Base-by-base conservation (phyloP, 1,284 basidiomycete species). In the Boletus smithii region DNA sequence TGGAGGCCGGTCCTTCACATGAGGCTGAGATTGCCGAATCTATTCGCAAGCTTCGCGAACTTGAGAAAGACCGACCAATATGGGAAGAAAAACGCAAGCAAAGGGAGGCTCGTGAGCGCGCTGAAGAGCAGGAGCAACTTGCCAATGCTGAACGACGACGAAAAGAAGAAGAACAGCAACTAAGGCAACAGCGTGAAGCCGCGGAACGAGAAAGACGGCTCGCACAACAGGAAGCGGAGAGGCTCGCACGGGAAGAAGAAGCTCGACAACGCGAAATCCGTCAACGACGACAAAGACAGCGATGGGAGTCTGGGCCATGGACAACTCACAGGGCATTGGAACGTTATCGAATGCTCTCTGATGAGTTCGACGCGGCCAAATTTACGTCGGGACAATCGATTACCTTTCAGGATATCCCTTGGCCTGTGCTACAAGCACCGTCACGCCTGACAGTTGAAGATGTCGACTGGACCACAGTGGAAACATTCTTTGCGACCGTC, bases 391-490 rank as follows among this genome's bases (percentile, higher is more conserved):
- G 72, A 18, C 67, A 73, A 14, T 78, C 78, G 4, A 62, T 87
- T 10, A 66, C 72, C 1, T 80, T 82, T 53, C 75, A 79, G 36
- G 73, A 72, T 30, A 71, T 89, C 27, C 86, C 86, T 0, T 89
- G 86, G 87, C 86, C 86, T 3, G 76, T 83, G 16, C 62, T 89
- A 32, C 68, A 71, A 35, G 63, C 73, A 18, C 82, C 82, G 0
- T 60, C 67, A 14, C 58, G 63, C 23, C 75, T 81, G 47, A 70
- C 72, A 6, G 66, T 83, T 2, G 78, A 83, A 57, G 81, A 87
- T 54, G 71, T 88, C 41, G 80, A 81, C 48, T 87, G 82, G 81
- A 63, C 70, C 13, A 70, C 80, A 0, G 85, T 88, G 38, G 83
- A 86, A 60, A 67, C 67, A n/a, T 89, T 89, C 64, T 89, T 88